Base-by-base conservation (phyloP, 495 filamentous ascomycete species). In the Astrocystis sublimbata region DNA sequence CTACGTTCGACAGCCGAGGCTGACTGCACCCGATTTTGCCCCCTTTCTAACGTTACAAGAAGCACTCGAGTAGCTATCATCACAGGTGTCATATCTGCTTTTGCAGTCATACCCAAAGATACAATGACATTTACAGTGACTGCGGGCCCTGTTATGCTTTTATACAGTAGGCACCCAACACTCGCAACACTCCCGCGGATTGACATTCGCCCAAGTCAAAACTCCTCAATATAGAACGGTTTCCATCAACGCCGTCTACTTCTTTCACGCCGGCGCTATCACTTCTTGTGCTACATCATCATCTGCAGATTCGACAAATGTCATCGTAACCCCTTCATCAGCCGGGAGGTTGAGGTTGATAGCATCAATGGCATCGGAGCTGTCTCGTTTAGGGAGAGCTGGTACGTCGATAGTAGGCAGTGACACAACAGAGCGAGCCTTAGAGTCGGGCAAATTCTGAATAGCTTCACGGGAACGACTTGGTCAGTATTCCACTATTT, bases 321-420 rank as follows among this genome's bases (percentile, higher is more conserved):
- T 81, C 70, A 82, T 78, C 62, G 78, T 80, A 33, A 79, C 72
- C 5, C 79, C 79, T 68, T 78, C 76, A 24, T 69, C 67, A 17
- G 76, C 77, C 42, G 79, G 71, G 23, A 82, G 78, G 30, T 81
- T 82, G 36, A 81, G 64, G 70, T 80, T 82, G 65, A 81, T 76
- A n/a, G 71, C 68, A 49, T 82, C 79, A 12, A 81, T 72, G 42
- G 68, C 63, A 5, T 62, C 68, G 38, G 73, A 64, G 46, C 66
- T 68, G n/a, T 69, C 63, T 60, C 68, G 66, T 60, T 71, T 74
- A 21, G 69, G 59, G 41, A 68, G 50, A 2, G 66, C 55, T 15
- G 69, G 57, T 38, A 58, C 36, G 3, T 68, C 62, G 19, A 59
- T 51, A 21, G 68, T 50, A 35, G 67, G 65, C 6, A 71, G 53